Conservation (phyloP, 2,329 filamentous ascomycete species). For the Pezicula rhizophila region DNA sequence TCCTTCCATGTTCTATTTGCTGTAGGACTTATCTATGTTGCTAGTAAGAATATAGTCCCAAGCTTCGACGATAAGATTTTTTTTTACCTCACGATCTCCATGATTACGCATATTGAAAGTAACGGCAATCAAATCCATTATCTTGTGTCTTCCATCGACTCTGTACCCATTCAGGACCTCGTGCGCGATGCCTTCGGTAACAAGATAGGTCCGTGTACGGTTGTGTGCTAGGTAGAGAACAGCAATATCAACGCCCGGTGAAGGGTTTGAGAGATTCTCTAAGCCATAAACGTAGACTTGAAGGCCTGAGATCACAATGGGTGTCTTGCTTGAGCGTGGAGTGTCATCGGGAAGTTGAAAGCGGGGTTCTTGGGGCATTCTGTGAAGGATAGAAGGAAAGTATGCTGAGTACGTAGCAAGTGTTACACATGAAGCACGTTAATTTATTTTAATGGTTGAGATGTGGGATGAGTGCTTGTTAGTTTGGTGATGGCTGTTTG, state of each 20-base stretch:
- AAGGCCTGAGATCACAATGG: conserved; percentile 10
- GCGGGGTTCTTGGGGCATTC: conserved; percentile 6
- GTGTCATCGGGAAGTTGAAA: conserved; percentile 8
- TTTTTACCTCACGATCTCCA: conserved; percentile 11
- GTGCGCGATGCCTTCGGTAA: conserved; percentile 17
- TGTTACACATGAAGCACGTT: too few species aligned
- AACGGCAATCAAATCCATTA: conserved; percentile 11
- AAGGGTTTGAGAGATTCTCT: conserved; percentile 4
- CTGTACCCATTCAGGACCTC: conserved; percentile 14
- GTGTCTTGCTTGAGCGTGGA: conserved; percentile 11
- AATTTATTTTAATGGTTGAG: too few species aligned
- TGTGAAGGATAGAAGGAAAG: too few species aligned
- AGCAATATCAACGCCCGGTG: conserved; percentile 8
- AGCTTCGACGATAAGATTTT: not conserved
- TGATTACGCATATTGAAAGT: conserved; percentile 18
- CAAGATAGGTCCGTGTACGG: conserved; percentile 11
- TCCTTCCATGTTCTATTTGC: conserved; percentile 14
- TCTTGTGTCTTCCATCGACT: conserved; percentile 9
- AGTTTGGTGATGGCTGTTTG: too few species aligned
- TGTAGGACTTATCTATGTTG: conserved; percentile 4
- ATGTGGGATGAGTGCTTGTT: too few species aligned
- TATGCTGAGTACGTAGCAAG: too few species aligned
- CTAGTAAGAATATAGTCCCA: not conserved
- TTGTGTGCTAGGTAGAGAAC: conserved; percentile 15
- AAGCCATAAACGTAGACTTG: conserved; percentile 15